A percentile compares a stretch with the other conserved stretches of the same genome.
These are phyloP conservation scores for Hippophae rhamnoides DNA, from an alignment of 306 rosid genomes.

Conservation along the genomic window DNA sequence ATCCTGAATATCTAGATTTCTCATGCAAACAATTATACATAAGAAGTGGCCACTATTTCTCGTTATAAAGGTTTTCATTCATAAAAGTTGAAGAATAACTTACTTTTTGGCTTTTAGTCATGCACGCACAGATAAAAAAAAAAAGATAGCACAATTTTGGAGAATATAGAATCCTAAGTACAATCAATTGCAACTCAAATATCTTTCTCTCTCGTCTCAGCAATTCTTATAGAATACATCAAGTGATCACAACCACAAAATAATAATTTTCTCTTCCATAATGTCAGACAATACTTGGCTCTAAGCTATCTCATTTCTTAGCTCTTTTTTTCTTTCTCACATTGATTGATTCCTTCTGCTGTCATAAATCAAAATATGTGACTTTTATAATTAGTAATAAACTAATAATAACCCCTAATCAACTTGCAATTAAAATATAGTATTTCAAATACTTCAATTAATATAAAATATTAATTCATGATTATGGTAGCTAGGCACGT, in stretches of 20 bases:
- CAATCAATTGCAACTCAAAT: too few species aligned
- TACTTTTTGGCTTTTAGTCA: slow-evolving; percentile 22
- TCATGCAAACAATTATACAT: background rate
- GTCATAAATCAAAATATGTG: slow-evolving; percentile 7
- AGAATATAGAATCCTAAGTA: slow-evolving; percentile 28
- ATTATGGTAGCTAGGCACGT: slow-evolving; percentile 34
- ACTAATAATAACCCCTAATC: background rate
- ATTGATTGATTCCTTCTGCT: slow-evolving; percentile 1
- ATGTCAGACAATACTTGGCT: background rate
- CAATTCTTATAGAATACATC: background rate
- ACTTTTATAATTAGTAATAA: too few species aligned
- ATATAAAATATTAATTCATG: slow-evolving; percentile 1
- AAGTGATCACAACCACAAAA: slow-evolving; percentile 24
- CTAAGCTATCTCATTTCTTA: background rate
- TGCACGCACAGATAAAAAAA: slow-evolving; percentile 6
- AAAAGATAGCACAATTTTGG: slow-evolving; percentile 11
- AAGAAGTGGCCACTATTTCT: slow-evolving; percentile 27
- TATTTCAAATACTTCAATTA: too few species aligned
- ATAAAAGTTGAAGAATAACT: slow-evolving; percentile 19
- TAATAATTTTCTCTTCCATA: slow-evolving; percentile 3
- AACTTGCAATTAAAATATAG: slow-evolving; percentile 19
- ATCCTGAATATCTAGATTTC: background rate
- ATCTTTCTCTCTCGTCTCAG: too few species aligned
- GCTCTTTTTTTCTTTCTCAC: background rate
- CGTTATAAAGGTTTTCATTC: background rate